Base-by-base conservation (phyloP, 176 grass and related monocot genomes). In the Metroxylon sagu region DNA sequence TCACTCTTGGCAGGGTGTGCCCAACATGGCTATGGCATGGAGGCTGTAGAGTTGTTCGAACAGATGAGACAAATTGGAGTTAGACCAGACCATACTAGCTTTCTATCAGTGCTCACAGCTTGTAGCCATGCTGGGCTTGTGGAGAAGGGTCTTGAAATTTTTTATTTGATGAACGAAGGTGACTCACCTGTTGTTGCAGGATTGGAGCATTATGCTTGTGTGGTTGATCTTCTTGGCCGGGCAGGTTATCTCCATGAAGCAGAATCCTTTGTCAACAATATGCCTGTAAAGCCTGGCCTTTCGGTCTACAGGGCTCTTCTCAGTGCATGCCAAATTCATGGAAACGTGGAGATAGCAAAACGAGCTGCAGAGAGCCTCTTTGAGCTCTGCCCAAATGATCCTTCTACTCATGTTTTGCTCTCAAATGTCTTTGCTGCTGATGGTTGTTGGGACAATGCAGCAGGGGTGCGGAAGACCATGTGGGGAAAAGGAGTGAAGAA, bases 181-280 rank as follows among this genome's bases (percentile, higher is more conserved):
- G 51, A 27, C 6, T 50, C 35, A 5, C 23, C 30, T 49, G 10
- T 18, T 0, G 69, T 25, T 64, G 79, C 49, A 16, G 57, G 18
- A 52, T 50, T 66, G 64, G 72, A 81, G 35, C 79, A 71, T 69
- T 71, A 67, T 48, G 55, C 72, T 2, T 82, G 72, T 50, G 39
- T 82, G 23, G 67, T 71, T 12, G 72, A 81, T 76, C 67, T 82
- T 66, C 79, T 82, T 48, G 56, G 73, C 25, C 29, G 73, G 65
- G 79, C 73, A 4, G 79, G 79, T 18, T 65, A 67, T 76, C 68
- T 82, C 60, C 23, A 16, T 12, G 50, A 82, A 72, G 79, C 79
- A 3, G 62, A 82, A 66, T 56, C 57, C 35, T 67, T 72, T 62
- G 48, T 67, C 35, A 57, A 57, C 18, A 61, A 56, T 19, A 76